Conservation (phyloP, 176 grass and related monocot species). For the Hyparrhenia diplandra region DNA sequence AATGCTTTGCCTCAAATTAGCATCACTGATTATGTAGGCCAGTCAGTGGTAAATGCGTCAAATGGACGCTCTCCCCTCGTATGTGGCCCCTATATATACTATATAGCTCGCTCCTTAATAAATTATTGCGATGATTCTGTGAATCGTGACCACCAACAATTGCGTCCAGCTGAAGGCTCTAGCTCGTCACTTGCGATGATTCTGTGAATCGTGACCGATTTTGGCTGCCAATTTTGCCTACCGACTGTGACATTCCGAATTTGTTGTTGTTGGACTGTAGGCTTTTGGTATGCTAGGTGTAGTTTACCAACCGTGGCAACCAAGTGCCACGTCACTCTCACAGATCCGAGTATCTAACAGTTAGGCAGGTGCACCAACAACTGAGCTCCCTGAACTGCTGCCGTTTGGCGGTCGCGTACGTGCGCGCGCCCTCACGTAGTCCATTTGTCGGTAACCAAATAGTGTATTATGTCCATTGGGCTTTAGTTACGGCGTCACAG, state of each 20-base stretch:
- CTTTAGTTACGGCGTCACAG: neutral
- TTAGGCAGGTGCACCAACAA: neutral
- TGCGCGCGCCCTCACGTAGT: neutral
- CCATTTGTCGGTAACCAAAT: slow-evolving; percentile 9
- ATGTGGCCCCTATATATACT: too few relatives aligned
- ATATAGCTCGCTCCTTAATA: neutral
- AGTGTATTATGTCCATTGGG: neutral
- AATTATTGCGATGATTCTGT: too few relatives aligned
- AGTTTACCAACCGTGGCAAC: slow-evolving; percentile 1
- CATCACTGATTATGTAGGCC: neutral
- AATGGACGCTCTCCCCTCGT: too few relatives aligned
- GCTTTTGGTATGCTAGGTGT: neutral
- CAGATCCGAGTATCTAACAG: neutral
- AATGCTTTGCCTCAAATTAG: neutral
- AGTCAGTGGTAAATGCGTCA: neutral
- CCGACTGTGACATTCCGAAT: neutral
- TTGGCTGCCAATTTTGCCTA: neutral
- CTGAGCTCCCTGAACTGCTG: neutral
- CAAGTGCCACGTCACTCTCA: neutral
- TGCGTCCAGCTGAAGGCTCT: neutral
- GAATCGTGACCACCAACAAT: too few relatives aligned
- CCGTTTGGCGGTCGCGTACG: slow-evolving; percentile 18
- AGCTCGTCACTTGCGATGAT: neutral
- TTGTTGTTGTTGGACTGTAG: neutral
- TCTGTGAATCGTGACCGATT: neutral